A percentile compares a stretch with the other conserved stretches of the same genome.
These are phyloP conservation scores for Cercospora janseana DNA, from an alignment of 2,329 filamentous ascomycete species.

Conservation along the genomic window DNA sequence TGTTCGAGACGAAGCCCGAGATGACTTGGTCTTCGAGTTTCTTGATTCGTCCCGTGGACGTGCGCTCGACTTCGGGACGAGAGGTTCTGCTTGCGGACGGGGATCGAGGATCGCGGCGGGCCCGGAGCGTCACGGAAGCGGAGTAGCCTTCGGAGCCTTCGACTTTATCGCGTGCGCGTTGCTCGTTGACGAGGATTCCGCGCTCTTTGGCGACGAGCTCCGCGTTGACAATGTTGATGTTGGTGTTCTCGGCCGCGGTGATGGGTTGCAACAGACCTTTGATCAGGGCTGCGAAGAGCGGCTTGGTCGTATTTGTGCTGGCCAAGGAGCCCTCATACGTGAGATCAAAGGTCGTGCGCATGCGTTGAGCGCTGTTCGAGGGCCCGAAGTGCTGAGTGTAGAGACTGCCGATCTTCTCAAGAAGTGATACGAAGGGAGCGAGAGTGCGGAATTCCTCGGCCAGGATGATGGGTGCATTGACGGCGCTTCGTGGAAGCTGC, in stretches of 20 bases:
- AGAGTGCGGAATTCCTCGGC: conserved; percentile 77
- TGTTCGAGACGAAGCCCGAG: conserved; percentile 65
- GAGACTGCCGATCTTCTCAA: conserved; percentile 75
- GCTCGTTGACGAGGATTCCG: conserved; percentile 74
- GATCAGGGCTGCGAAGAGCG: conserved; percentile 73
- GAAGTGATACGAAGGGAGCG: conserved; percentile 70
- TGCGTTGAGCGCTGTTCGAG: conserved; percentile 39
- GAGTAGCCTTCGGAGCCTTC: conserved; percentile 63
- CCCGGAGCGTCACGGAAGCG: conserved; percentile 68
- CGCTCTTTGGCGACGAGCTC: conserved; percentile 72
- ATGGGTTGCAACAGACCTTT: conserved; percentile 72
- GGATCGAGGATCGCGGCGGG: conserved; percentile 39
- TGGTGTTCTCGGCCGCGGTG: conserved; percentile 62
- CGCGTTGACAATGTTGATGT: conserved; percentile 83
- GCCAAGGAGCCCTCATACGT: conserved; percentile 75
- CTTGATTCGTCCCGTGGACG: conserved; percentile 20
- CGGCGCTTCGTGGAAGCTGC: conserved; percentile 67
- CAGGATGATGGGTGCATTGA: conserved; percentile 78
- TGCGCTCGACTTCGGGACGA: conserved; percentile 6
- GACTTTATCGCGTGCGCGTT: conserved; percentile 58
- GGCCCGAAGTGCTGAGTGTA: conserved; percentile 72
- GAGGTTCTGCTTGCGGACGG: conserved; percentile 30
- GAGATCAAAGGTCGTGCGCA: conserved; percentile 70
- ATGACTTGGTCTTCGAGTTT: conserved; percentile 53
- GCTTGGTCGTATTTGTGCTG: conserved; percentile 69